A percentile compares a stretch with the other conserved stretches of the same genome.
Conservation (phyloP, 306 rosid genomes). For the Prinsepia uniflora region DNA sequence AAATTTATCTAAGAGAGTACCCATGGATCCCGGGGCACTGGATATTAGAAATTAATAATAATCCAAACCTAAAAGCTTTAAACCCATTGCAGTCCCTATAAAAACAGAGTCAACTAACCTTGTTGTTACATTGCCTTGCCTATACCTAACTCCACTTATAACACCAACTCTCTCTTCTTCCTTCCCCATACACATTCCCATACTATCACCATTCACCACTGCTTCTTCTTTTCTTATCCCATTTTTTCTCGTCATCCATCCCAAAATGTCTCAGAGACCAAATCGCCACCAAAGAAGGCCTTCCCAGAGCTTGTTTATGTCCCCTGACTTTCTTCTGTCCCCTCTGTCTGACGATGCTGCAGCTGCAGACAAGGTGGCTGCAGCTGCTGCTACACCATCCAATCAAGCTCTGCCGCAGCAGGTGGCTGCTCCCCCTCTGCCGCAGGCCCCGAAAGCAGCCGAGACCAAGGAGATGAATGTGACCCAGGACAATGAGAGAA, state of each 20-base stretch:
- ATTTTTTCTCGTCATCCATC: not conserved
- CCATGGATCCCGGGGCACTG: not conserved
- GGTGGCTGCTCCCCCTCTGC: constrained; percentile 6
- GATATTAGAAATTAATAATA: not conserved
- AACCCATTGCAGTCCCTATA: constrained; percentile 3
- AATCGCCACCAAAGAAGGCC: constrained; percentile 43
- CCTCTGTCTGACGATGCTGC: constrained; percentile 9
- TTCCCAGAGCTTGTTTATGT: constrained; percentile 32
- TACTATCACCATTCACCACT: not conserved
- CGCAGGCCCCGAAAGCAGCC: not conserved
- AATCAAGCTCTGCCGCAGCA: constrained; percentile 7
- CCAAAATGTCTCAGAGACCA: constrained; percentile 31
- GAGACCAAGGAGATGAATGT: constrained; percentile 2
- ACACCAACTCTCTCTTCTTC: not conserved
- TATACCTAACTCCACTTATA: constrained; percentile 2
- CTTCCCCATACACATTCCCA: not conserved
- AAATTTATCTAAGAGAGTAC: not conserved
- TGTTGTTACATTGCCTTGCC: not conserved
- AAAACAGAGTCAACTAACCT: constrained; percentile 1
- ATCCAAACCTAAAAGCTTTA: constrained; percentile 5
- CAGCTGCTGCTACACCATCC: not conserved
- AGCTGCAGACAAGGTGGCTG: constrained; percentile 9
- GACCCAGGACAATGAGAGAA: not conserved
- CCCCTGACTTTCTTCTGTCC: constrained; percentile 25
- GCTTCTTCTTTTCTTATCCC: not conserved